Evolutionary conservation across 2,329 filamentous ascomycete species (phyloP).

Genomic region (Xylariaceae sp.): DNA sequence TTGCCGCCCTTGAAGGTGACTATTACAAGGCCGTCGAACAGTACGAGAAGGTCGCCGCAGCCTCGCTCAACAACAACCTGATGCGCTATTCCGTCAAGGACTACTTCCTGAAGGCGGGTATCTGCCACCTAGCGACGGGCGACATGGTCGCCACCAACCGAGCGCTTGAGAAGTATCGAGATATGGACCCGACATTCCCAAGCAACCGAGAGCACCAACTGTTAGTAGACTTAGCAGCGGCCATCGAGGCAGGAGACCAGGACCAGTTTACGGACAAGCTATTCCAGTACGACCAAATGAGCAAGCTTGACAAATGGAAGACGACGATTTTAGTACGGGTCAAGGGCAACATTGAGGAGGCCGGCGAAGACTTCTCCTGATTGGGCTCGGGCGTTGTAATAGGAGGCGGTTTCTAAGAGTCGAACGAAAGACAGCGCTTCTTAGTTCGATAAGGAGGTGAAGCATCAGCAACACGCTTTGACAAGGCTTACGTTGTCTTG

Average conservation of each 20-base stretch:
- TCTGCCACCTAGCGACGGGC: constrained; percentile 76
- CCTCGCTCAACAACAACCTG: constrained; percentile 83
- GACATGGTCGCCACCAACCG: constrained; percentile 80
- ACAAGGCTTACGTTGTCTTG: not conserved
- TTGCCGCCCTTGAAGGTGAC: constrained; percentile 78
- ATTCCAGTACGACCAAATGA: constrained; percentile 89
- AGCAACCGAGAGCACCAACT: constrained; percentile 81
- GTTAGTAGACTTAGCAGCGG: constrained; percentile 73
- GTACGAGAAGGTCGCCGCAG: constrained; percentile 81
- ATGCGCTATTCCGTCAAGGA: constrained; percentile 96
- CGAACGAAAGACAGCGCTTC: constrained; percentile 5
- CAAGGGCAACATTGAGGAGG: constrained; percentile 77
- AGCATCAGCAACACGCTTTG: not conserved
- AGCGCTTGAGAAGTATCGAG: constrained; percentile 80
- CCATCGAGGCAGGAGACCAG: constrained; percentile 76
- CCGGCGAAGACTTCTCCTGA: constrained; percentile 39
- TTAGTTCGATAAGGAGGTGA: constrained; percentile 5
- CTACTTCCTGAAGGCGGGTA: constrained; percentile 90
- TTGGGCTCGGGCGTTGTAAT: not conserved
- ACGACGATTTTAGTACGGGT: constrained; percentile 79
- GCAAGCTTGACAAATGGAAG: constrained; percentile 97
- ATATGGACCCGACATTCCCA: constrained; percentile 76
- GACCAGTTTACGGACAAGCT: constrained; percentile 84
- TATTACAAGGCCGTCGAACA: constrained; percentile 81
- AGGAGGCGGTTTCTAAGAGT: constrained; percentile 6